Evolutionary conservation across 768 basidiomycete species (phyloP), one percentile per base, ranked within the genome.

Genomic region (Suillus ampliporus): DNA sequence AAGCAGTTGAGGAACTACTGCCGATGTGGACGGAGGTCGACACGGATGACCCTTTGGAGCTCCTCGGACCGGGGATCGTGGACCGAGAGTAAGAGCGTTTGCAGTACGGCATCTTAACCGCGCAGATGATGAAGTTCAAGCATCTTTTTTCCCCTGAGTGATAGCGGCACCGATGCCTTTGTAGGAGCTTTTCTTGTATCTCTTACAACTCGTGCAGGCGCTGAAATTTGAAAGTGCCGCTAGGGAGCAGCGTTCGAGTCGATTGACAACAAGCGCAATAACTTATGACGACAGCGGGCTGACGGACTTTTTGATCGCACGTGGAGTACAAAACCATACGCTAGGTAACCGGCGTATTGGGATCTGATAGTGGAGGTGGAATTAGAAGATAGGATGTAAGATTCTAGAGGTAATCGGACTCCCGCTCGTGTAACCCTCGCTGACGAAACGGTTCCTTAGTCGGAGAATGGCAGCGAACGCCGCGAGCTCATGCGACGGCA

Each of bases 321-420:
- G 96, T 23, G 94, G 93, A n/a, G 93, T 94, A 13, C 80, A 84
- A 66, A 97, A 97, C 69, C 82, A 82, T 3, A 83, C 97, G 1
- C 80, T 99, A 2, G 97, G 96, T 0, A 98, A 98, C 68, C 84
- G 93, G 28, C 81, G 66, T 92, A 97, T 72, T 99, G 97, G 97
- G 99, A 99, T 69, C 87, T 99, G 60, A 95, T 95, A 87, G 96
- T 99, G 4, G 97, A 99, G 73, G 89, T 95, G n/a, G 92, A 94
- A 26, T 40, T 38, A 17, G 93, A 95, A 69, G 94, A 95, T 71
- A 87, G 88, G 63, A 81, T 88, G 85, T 70, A 90, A 91, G 75
- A 87, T 99, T 37, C 79, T 92, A 10, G 92, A 97, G 85, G 95
- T 94, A 68, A 38, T 26, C 21, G 5, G 14, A 26, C 51, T 21